Evolutionary conservation across 257 asterid species (phyloP).

Genomic region (Lycium ferocissimum): DNA sequence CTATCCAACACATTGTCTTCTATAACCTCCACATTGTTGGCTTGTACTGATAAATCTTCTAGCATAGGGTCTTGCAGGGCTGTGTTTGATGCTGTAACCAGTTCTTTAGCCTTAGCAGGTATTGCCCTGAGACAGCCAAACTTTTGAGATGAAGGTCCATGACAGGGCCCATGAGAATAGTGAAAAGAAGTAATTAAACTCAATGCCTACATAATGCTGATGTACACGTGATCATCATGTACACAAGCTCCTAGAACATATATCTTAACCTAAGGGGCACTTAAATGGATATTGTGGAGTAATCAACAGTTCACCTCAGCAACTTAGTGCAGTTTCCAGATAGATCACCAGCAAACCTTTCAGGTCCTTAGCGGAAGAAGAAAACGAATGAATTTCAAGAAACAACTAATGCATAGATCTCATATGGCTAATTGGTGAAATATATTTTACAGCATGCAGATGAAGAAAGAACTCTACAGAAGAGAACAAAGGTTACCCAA

Average conservation of each 20-base stretch:
- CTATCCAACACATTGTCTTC: constrained; percentile 44
- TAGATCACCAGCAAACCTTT: constrained; percentile 15
- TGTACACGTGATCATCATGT: neutral
- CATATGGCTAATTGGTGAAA: neutral
- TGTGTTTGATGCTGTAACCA: constrained; percentile 42
- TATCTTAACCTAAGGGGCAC: neutral
- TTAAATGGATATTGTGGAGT: neutral
- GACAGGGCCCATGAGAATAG: constrained; percentile 18
- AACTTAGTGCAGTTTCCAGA: constrained; percentile 4
- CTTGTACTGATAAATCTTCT: constrained; percentile 43
- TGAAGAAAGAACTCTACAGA: constrained; percentile 11
- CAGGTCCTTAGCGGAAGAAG: constrained; percentile 8
- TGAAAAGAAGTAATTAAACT: neutral
- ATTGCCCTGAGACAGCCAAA: constrained; percentile 58
- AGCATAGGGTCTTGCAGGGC: constrained; percentile 39
- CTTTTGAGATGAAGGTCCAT: neutral
- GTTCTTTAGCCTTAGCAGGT: constrained; percentile 56
- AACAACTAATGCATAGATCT: neutral
- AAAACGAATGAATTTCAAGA: constrained; percentile 15
- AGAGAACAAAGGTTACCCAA: constrained; percentile 64
- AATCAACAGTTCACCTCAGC: constrained; percentile 21
- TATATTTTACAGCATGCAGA: neutral
- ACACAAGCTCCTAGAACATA: constrained; percentile 9
- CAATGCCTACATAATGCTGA: constrained; percentile 9
- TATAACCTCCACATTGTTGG: constrained; percentile 32